Conservation (phyloP, 2,329 filamentous ascomycete species). For the Cladophialophora psammophila region DNA sequence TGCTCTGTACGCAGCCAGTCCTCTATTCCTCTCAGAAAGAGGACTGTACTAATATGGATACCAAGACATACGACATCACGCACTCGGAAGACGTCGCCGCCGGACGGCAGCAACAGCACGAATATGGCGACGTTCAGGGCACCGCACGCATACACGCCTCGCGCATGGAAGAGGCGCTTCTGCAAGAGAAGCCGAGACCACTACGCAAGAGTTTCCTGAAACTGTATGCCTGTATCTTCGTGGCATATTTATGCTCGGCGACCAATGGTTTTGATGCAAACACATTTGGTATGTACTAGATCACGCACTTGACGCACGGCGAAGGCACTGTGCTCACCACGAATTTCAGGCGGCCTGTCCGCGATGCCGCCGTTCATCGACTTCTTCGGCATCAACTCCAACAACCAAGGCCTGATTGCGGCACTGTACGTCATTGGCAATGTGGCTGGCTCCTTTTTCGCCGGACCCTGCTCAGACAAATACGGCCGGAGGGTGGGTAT, state of each 20-base stretch:
- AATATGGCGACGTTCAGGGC: neutral
- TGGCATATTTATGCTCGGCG: slow-evolving; percentile 19
- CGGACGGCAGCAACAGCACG: neutral
- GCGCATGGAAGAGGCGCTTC: slow-evolving; percentile 19
- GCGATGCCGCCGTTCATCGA: slow-evolving; percentile 19
- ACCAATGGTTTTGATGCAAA: slow-evolving; percentile 23
- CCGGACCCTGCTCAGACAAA: slow-evolving; percentile 48
- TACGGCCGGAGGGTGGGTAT: slow-evolving; percentile 45
- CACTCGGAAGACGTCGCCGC: slow-evolving; percentile 4
- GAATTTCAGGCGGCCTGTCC: slow-evolving; percentile 13
- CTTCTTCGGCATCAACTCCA: slow-evolving; percentile 17
- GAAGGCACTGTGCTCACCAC: neutral
- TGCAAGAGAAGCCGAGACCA: slow-evolving; percentile 13
- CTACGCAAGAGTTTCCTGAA: slow-evolving; percentile 19
- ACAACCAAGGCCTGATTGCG: slow-evolving; percentile 13
- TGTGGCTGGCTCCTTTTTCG: slow-evolving; percentile 36
- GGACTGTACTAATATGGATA: slow-evolving; percentile 3
- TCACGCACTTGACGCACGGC: neutral
- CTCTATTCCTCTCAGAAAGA: neutral
- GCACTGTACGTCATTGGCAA: slow-evolving; percentile 15
- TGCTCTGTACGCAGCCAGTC: neutral
- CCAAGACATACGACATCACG: slow-evolving; percentile 12
- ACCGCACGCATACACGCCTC: slow-evolving; percentile 14
- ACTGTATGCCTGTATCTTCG: slow-evolving; percentile 18
- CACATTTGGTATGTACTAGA: slow-evolving; percentile 15